Base-by-base conservation (phyloP, 1,284 basidiomycete genomes). In the Papiliotrema fonsecae region DNA sequence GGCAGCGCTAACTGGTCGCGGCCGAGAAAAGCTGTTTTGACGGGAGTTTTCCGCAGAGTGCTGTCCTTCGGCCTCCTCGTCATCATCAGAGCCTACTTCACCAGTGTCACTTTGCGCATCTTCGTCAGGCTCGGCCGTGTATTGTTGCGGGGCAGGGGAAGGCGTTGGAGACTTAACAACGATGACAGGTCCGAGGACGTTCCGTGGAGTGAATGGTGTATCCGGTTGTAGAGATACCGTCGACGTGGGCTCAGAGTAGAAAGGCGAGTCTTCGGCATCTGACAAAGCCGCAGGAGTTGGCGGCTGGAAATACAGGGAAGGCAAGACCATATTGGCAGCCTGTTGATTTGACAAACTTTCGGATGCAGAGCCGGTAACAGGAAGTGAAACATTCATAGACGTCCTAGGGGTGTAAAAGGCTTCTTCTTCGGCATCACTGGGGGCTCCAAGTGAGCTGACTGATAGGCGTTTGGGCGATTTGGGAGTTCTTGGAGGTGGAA, bases 241-340 rank as follows among this genome's bases (percentile, higher is more conserved):
- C 27, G 58, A 54, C 14, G 45, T 34, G 6, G 50, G 51, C 19
- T 51, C 47, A 5, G 55, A 56, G 37, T 61, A 56, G 44, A 67
- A 64, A 2, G 65, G 62, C 19, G 62, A 54, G 11, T 42, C 24
- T 16, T 37, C 49, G 6, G 60, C 54, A 34, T 68, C 62, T 1
- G 52, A 36, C 10, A 61, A 16, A 5, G 66, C 54, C 13, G 63
- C 64, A 7, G 66, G 66, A 4, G 63, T 69, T 19, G 65, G 63
- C 16, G 64, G 66, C 36, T 65, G 61, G 18, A 65, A 41, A 9
- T 22, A 51, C 39, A 59, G 49, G 14, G 46, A 13, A 6, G 45
- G 34, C 18, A 45, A 30, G 2, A 24, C 19, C 6, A 34, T 22
- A 30, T 19, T 34, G 6, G 24, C 5, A 7, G n/a, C 22, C 14